Evolutionary conservation across 331 rosid genomes (phyloP), one percentile per base, ranked within the genome.

Genomic region (Malus hybrid): DNA sequence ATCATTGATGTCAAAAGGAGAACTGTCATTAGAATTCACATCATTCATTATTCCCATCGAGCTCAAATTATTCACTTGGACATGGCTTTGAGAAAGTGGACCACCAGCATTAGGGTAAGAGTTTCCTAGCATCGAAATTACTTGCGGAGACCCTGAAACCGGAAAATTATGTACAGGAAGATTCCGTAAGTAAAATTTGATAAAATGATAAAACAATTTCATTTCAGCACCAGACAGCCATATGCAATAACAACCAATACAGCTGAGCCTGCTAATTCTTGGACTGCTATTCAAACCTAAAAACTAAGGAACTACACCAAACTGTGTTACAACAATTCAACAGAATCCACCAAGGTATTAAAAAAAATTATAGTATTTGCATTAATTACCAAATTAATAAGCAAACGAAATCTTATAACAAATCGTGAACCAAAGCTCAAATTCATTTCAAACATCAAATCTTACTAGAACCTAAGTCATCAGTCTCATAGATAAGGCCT

Each of bases 31-130:
- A 22, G 97, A 75, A 84, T 86, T 92, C 72, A 88, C 81, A 81
- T 92, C 99, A 86, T 86, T 94, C 87, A 92, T 81, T 96, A 94
- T 90, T 73, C 99, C 93, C 93, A 94, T 88, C 48, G 93, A 86
- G 90, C 81, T 91, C 79, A 93, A 79, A 83, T 75, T 91, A 85
- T 81, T 87, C 50, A 88, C 80, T 84, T 90, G 96, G 57, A 90
- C 85, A 72, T 94, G 97, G 82, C 75, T 85, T 89, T 92, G 97
- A 33, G 97, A 89, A 79, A 88, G 93, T 3, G 88, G 93, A 67
- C 96, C 99, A 69, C 98, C 99, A 68, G 89, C 88, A 79, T 77
- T 62, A 22, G 96, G 93, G 84, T 92, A 95, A 59, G 99, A 90
- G 86, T 81, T 95, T 70, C 98, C 90, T 63, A 91, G 78, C 97